phyloP scores from a whole-genome alignment of 139 green algal genomes.

The Spirogloea muscicola region DNA sequence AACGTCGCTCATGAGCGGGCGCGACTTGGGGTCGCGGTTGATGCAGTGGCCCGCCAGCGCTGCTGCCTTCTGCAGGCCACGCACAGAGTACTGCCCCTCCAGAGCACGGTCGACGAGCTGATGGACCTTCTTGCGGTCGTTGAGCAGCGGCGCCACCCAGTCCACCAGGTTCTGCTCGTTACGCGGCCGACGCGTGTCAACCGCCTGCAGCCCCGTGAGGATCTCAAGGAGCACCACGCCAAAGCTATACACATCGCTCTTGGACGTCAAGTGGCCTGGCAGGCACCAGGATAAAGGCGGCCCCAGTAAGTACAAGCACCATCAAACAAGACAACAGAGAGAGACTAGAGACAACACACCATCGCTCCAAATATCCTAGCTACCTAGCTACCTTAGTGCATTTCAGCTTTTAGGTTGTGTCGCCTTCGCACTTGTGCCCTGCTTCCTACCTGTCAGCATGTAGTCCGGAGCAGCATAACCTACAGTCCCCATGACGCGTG shows the following conservation, averaged over 20 bases:
- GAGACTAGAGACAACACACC: neutral
- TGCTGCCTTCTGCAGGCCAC: constrained; percentile 26
- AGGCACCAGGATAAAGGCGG: constrained; percentile 49
- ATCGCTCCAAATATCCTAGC: too few species aligned
- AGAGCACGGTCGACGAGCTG: constrained; percentile 35
- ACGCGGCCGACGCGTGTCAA: constrained; percentile 12
- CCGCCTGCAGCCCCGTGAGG: constrained; percentile 48
- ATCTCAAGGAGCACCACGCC: constrained; percentile 62
- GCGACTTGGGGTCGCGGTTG: constrained; percentile 24
- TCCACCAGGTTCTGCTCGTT: constrained; percentile 29
- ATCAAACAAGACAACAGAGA: neutral
- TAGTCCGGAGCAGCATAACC: constrained; percentile 60
- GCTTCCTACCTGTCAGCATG: constrained; percentile 27
- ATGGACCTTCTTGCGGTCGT: constrained; percentile 21
- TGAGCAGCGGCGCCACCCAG: constrained; percentile 16
- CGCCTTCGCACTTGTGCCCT: too few species aligned
- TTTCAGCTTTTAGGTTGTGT: too few species aligned
- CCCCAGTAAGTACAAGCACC: neutral
- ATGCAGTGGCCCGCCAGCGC: constrained; percentile 37
- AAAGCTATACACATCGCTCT: constrained; percentile 59
- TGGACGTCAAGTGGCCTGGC: constrained; percentile 57
- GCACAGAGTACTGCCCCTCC: constrained; percentile 35
- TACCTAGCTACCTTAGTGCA: too few species aligned
- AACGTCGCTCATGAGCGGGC: constrained; percentile 43
- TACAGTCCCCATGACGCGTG: constrained; percentile 50